These are phyloP conservation scores for Dichotomocladium elegans DNA, from an alignment of 371 early-diverging fungal species.

Conservation along the genomic window DNA sequence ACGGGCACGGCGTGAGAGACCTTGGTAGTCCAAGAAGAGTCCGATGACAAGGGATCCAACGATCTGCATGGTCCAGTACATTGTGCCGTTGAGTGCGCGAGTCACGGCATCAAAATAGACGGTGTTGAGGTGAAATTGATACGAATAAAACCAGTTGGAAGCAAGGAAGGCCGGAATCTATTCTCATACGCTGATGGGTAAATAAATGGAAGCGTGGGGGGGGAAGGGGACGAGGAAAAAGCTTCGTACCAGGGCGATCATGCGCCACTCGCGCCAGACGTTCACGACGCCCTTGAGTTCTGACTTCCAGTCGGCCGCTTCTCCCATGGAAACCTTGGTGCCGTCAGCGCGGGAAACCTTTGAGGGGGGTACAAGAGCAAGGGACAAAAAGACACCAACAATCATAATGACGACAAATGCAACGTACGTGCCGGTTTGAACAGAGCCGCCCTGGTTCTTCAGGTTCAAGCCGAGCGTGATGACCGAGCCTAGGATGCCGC, in stretches of 20 bases:
- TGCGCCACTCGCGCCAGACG: constrained; percentile 56
- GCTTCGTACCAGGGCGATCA: constrained; percentile 33
- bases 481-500: constrained; percentile 68
- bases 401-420: constrained; percentile 61
- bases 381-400: constrained; percentile 45
- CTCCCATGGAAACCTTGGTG: constrained; percentile 39
- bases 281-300: constrained; percentile 55
- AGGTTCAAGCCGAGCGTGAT: constrained; percentile 61
- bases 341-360: constrained; percentile 60
- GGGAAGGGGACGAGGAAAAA: too few species aligned
- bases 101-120: constrained; percentile 58
- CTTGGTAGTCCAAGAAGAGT: constrained; percentile 47
- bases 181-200: too few species aligned
- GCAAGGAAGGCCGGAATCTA: constrained; percentile 65
- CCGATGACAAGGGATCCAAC: constrained; percentile 54
- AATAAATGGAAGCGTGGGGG: too few species aligned
- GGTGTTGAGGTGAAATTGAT: constrained; percentile 51
- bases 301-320: constrained; percentile 39
- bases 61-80: constrained; percentile 73
- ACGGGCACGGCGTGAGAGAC: constrained; percentile 44
- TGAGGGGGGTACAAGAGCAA: constrained; percentile 51
- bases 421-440: constrained; percentile 53
- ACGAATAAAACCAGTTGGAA: constrained; percentile 77
- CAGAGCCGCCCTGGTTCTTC: constrained; percentile 27
- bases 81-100: constrained; percentile 60